Conservation (phyloP, 1,284 basidiomycete genomes). For the Earliella scabrosa region DNA sequence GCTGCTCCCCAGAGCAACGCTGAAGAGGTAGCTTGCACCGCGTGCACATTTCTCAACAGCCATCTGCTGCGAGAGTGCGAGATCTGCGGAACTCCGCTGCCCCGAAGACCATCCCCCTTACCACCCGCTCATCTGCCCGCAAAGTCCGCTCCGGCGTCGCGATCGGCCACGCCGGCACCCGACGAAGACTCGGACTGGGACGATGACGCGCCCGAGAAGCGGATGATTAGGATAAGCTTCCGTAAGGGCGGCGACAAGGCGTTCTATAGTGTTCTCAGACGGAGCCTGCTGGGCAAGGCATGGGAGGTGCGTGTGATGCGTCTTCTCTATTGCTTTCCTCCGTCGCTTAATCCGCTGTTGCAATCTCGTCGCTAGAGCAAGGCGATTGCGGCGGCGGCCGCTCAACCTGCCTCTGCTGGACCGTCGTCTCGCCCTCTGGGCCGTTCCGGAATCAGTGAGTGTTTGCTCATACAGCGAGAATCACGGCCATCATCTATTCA, state of each 20-base stretch:
- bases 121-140: slow-evolving; percentile 34
- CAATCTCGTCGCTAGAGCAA: slow-evolving; percentile 19
- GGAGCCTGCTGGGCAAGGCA: slow-evolving; percentile 74
- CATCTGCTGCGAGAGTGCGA: slow-evolving; percentile 81
- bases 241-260: slow-evolving; percentile 88
- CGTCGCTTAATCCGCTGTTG: no score
- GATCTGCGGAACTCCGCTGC: slow-evolving; percentile 81
- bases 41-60: slow-evolving; percentile 94
- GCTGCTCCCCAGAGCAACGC: neutral
- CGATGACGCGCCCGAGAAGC: slow-evolving; percentile 28
- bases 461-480: neutral
- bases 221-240: slow-evolving; percentile 82
- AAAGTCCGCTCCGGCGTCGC: slow-evolving; percentile 66
- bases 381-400: neutral
- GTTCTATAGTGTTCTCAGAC: slow-evolving; percentile 83
- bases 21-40: slow-evolving; percentile 67
- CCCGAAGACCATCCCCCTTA: slow-evolving; percentile 33
- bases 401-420: slow-evolving; percentile 2
- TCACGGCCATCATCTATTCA: no score
- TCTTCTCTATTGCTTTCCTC: slow-evolving; percentile 3
- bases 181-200: slow-evolving; percentile 35
- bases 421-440: slow-evolving; percentile 23
- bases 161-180: slow-evolving; percentile 52
- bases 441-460: slow-evolving; percentile 59
- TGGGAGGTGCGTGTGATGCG: slow-evolving; percentile 69